Evolutionary conservation across 75 land plant species (phyloP).

Genomic region (Cryptomeria japonica): DNA sequence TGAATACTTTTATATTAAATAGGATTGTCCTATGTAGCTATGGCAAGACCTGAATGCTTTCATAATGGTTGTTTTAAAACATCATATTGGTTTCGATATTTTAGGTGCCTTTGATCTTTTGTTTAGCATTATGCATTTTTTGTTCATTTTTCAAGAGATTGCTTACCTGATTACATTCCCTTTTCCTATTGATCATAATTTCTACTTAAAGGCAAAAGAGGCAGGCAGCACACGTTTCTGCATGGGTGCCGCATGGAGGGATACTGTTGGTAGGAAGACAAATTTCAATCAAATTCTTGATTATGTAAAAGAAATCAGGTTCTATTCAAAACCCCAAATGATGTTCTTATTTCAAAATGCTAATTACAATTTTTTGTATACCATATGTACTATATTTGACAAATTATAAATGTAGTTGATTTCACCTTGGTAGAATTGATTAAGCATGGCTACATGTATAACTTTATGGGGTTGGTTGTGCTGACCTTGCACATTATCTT

Average conservation of each 20-base stretch:
- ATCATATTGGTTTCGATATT: neutral
- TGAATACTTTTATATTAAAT: neutral
- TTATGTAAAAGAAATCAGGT: constrained; percentile 99
- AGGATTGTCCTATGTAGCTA: neutral
- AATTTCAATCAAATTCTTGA: constrained; percentile 97
- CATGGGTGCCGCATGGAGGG: constrained; percentile 99
- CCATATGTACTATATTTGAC: neutral
- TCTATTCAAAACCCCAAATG: neutral
- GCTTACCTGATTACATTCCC: neutral
- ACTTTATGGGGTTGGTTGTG: neutral
- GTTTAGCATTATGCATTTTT: neutral
- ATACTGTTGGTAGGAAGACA: constrained; percentile 93
- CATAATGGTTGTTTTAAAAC: neutral
- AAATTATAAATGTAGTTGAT: neutral
- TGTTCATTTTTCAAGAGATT: neutral
- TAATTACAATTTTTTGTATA: neutral
- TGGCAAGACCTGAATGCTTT: neutral
- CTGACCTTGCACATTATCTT: neutral
- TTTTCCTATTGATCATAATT: constrained; percentile 7
- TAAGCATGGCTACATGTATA: neutral
- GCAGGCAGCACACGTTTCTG: constrained; percentile 99
- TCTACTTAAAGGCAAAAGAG: constrained; percentile 81
- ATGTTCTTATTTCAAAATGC: neutral
- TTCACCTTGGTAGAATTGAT: neutral
- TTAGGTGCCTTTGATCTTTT: constrained; percentile 3